Conservation (phyloP, 2,329 filamentous ascomycete genomes). For the Diatrype stigma region DNA sequence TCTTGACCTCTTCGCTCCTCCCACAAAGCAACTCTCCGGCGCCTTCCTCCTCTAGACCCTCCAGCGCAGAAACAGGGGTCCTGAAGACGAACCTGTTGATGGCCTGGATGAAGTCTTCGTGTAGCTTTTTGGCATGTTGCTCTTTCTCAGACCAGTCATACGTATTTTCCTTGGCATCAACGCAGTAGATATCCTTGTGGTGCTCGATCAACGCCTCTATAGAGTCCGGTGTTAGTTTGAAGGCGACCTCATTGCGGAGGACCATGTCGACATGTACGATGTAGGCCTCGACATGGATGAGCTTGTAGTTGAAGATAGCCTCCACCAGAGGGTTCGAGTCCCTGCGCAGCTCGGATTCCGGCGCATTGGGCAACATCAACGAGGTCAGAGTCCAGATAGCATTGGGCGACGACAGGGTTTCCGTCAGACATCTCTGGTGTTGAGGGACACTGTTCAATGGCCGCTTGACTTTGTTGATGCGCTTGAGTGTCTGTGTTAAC, state of each 20-base stretch:
- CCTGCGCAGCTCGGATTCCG: constrained; percentile 77
- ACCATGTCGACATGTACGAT: constrained; percentile 99
- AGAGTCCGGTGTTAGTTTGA: constrained; percentile 92
- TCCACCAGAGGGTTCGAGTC: constrained; percentile 81
- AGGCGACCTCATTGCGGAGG: constrained; percentile 92
- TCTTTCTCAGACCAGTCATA: constrained; percentile 98
- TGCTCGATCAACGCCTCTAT: constrained; percentile 93
- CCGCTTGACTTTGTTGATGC: constrained; percentile 94
- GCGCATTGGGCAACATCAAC: constrained; percentile 85
- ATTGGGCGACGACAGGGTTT: constrained; percentile 82
- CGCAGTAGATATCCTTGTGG: constrained; percentile 92
- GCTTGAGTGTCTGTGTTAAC: constrained; percentile 94
- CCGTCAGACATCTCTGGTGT: constrained; percentile 91
- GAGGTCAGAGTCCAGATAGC: constrained; percentile 95
- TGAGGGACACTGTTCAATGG: constrained; percentile 95
- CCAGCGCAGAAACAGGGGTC: constrained; percentile 80
- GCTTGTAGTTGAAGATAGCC: constrained; percentile 86
- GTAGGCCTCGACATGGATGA: constrained; percentile 92
- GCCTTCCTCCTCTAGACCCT: constrained; percentile 95
- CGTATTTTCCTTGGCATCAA: constrained; percentile 82
- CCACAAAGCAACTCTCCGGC: constrained; percentile 89
- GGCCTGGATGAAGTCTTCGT: constrained; percentile 93
- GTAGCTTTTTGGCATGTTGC: constrained; percentile 91
- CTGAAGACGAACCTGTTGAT: constrained; percentile 97
- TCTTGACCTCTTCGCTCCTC: constrained; percentile 91